phyloP scores from a whole-genome alignment of 2,329 filamentous ascomycete species.

The Pleomassaria siparia region DNA sequence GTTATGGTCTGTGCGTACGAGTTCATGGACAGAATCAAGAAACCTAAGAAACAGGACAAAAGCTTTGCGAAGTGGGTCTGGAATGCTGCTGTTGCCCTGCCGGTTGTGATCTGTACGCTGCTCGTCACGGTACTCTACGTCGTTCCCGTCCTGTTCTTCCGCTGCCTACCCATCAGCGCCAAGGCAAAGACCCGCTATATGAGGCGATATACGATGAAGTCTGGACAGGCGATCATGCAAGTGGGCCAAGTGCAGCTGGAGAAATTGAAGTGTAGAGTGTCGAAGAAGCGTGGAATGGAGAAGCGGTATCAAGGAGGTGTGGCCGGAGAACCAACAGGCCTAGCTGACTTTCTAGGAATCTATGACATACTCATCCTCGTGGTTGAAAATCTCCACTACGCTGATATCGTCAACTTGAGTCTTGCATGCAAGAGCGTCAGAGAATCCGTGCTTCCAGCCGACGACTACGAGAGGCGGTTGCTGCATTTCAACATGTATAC shows the following conservation, averaged over 20 bases:
- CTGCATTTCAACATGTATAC: constrained; percentile 23
- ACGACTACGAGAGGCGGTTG: constrained; percentile 17
- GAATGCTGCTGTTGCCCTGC: background rate
- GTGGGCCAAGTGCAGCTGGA: constrained; percentile 2
- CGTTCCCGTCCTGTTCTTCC: constrained; percentile 18
- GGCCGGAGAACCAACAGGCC: constrained; percentile 4
- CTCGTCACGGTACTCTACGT: constrained; percentile 3
- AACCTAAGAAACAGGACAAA: constrained; percentile 2
- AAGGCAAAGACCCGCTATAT: constrained; percentile 19
- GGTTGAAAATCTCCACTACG: constrained; percentile 27
- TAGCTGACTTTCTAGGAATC: constrained; percentile 28
- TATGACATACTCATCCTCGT: constrained; percentile 35
- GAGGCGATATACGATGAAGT: constrained; percentile 11
- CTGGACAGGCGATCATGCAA: background rate
- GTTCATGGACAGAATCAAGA: background rate
- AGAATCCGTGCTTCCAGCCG: constrained; percentile 21
- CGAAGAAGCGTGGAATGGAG: constrained; percentile 11
- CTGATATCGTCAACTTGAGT: constrained; percentile 26
- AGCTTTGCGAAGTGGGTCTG: background rate
- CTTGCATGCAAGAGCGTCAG: constrained; percentile 28
- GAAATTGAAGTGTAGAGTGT: constrained; percentile 5
- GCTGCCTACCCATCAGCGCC: constrained; percentile 18
- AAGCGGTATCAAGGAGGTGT: constrained; percentile 3
- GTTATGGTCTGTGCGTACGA: constrained; percentile 3
- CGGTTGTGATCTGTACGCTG: constrained; percentile 5